A percentile compares a stretch with the other conserved stretches of the same genome.
Evolutionary conservation across 2,329 filamentous ascomycete genomes (phyloP).

Genomic region (Orbilia javanica): DNA sequence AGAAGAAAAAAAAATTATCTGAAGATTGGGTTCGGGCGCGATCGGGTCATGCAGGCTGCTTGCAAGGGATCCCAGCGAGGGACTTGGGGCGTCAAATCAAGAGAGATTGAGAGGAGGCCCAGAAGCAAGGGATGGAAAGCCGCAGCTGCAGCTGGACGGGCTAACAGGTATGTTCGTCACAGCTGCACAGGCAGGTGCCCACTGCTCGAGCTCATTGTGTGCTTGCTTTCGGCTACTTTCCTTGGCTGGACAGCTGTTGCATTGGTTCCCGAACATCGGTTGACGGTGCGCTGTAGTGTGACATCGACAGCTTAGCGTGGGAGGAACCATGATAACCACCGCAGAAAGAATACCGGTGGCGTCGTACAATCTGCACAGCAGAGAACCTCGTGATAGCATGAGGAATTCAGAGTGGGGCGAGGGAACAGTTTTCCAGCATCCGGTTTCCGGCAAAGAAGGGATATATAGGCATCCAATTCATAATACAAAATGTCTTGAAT

Average conservation of each 20-base stretch:
- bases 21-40: constrained; percentile 4
- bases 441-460: constrained; percentile 1
- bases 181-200: neutral
- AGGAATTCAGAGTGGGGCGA: constrained; percentile 16
- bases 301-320: neutral
- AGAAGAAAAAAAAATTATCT: neutral
- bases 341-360: constrained; percentile 11
- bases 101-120: neutral
- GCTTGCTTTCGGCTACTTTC: constrained; percentile 2
- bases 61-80: constrained; percentile 24
- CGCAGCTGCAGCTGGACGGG: constrained; percentile 3
- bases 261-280: neutral
- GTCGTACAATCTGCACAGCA: constrained; percentile 9
- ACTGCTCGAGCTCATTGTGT: neutral
- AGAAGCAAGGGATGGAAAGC: constrained; percentile 23
- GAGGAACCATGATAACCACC: neutral
- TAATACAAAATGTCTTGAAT: neutral
- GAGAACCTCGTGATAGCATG: constrained; percentile 10
- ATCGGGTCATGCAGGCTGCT: constrained; percentile 14
- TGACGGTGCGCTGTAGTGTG: neutral
- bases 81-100: constrained; percentile 20
- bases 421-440: neutral
- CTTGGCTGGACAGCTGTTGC: neutral
- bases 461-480: constrained; percentile 13
- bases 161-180: constrained; percentile 4